Evolutionary conservation across 1,139 yeast genomes (phyloP), one percentile per base, ranked within the genome.

Genomic region (Taphrina flavorubra): DNA sequence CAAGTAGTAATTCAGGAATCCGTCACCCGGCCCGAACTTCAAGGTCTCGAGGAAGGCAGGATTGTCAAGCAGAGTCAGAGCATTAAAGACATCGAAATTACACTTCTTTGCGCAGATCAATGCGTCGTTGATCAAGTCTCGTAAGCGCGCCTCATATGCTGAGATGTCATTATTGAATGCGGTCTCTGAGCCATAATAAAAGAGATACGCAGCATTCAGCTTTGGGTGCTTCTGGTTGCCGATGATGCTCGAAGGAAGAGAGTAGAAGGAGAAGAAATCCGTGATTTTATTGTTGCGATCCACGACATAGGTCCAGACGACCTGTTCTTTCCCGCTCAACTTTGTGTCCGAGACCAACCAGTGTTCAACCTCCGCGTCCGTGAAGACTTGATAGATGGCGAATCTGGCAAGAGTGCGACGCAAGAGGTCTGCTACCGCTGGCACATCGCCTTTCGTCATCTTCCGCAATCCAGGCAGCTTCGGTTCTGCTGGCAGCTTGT

Each of bases 1-100:
- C 75, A 95, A 81, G 77, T 94, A 94, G 78, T 89, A 95, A 79
- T 94, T 90, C 76, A 94, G 83, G 77, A 85, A 85, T 0, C 99
- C 99, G 77, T 94, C 98, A 57, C 99, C 99, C 63, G 87, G 85
- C 34, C 97, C 97, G 78, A 95, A 94, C 77, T 91, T 90, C 79
- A 90, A 83, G 64, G 89, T 87, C 51, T 90, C 88, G 73, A 94
- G 81, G 79, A 94, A 91, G 71, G 87, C 80, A 10, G 92, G 85
- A 77, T 94, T 95, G 77, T 94, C 99, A 79, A 92, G 96, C 13
- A 92, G 83, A 0, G 97, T 87, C 71, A 94, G 83, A 16, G 97
- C 97, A 77, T 94, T 94, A 83, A 92, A 91, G 2, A 95, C 98
- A 77, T 94, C 99, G 75, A 90, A 91, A 55, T 83, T 82, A 79